Conservation (phyloP, 176 grass and related monocot genomes). For the Aegilops longissima region DNA sequence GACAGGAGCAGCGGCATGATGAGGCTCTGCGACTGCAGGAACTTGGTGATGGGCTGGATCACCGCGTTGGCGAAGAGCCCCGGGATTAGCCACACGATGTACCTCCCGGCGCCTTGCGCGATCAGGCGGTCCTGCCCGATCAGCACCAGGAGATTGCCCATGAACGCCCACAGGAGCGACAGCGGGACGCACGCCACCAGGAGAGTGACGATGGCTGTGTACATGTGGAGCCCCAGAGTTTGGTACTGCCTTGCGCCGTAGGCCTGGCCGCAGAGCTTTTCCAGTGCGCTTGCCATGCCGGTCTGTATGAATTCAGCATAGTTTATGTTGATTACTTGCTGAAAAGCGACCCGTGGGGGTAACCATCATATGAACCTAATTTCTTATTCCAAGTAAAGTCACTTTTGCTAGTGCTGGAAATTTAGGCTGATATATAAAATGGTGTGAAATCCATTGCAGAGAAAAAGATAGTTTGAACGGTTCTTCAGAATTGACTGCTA, state of each 20-base stretch:
- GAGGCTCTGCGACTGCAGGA: slow-evolving; percentile 73
- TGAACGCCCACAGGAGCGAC: slow-evolving; percentile 63
- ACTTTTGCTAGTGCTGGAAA: not conserved
- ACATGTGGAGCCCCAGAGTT: slow-evolving; percentile 59
- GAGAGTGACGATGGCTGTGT: slow-evolving; percentile 68
- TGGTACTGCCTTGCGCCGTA: slow-evolving; percentile 74
- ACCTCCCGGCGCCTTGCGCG: slow-evolving; percentile 53
- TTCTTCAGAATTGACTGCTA: not conserved
- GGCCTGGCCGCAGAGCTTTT: slow-evolving; percentile 84
- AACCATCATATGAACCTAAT: not conserved
- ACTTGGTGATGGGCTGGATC: slow-evolving; percentile 64
- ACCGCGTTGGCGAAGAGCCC: slow-evolving; percentile 58
- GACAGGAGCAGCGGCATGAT: slow-evolving; percentile 51
- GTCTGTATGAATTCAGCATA: slow-evolving; percentile 31
- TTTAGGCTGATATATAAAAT: not conserved
- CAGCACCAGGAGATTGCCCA: slow-evolving; percentile 64
- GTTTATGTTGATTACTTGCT: not conserved
- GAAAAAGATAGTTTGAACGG: not conserved
- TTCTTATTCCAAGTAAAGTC: not conserved
- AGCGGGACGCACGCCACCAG: slow-evolving; percentile 57
- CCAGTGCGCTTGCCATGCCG: slow-evolving; percentile 72
- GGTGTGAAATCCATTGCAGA: not conserved
- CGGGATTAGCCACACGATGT: slow-evolving; percentile 73
- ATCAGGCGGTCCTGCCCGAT: slow-evolving; percentile 69
- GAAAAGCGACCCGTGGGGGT: not conserved